Evolutionary conservation across 495 filamentous ascomycete species (phyloP), one percentile per base, ranked within the genome.

Genomic region (Trichoderma erinaceum): DNA sequence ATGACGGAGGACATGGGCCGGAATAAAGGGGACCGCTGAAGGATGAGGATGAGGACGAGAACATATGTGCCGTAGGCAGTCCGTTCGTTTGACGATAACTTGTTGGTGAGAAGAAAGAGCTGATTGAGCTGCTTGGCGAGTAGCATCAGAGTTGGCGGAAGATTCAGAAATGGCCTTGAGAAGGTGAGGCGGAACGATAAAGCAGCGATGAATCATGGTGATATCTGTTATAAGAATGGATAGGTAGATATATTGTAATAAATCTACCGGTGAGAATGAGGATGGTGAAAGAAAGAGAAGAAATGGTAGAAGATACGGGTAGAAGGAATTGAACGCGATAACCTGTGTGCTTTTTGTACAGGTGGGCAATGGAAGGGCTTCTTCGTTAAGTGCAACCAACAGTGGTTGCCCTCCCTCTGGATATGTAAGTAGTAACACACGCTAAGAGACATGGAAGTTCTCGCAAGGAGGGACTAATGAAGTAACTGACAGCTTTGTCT

Each of bases 1-100:
- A 63, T 78, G 74, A 68, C 76, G 71, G 23, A 81, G 78, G 48
- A 81, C 71, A 23, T 68, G 46, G 43, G 76, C 75, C 6, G 79
- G 79, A 64, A 81, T 71, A 68, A 81, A 77, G 69, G 32, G 61
- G 68, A 50, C 58, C 56, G 2, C 68, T 70, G 35, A 52, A 70
- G 13, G 29, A 21, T 0, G 27, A 12, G 63, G 15, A 25, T 18
- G 35, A 3, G 50, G 70, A 43, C 21, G 27, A 4, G n/a, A n/a
- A n/a, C n/a, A n/a, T n/a, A n/a, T n/a, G n/a, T n/a, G n/a, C n/a
- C 74, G 74, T 5, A 79, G 71, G 13, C 74, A 73, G 12, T 72
- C 65, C 66, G 70, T 71, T 25, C 78, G 72, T 64, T 73, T 78
- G 65, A 58, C 68, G 12, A 69, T 52, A 52, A 72, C 73, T 3